Evolutionary conservation across 1,139 yeast genomes (phyloP), one percentile per base, ranked within the genome.

Genomic region (Arxiozyma telluris): DNA sequence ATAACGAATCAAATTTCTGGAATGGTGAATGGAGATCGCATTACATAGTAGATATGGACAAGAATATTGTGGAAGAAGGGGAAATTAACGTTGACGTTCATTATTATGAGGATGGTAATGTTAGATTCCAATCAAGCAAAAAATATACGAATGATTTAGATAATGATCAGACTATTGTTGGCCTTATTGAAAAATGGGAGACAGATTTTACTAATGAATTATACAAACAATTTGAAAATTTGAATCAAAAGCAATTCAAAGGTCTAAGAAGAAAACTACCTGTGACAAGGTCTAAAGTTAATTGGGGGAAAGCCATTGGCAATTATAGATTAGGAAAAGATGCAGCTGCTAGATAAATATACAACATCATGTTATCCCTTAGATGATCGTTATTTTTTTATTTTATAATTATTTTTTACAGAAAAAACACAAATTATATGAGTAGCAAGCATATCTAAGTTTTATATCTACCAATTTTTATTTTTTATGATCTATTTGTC

Each of bases 91-190:
- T 90, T 45, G 93, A 87, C 60, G 86, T 91, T 48, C 98, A 93
- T 70, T 93, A 91, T 71, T 93, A 80, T 67, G 98, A 93, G 71
- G 98, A 93, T 62, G 98, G 98, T 38, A 93, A 93, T 64, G 98
- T 93, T 22, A 77, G 94, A 51, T 78, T 93, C 62, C 82, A 80
- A 59, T 80, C 84, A 30, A 69, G 71, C 11, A 79, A 81, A 53
- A 66, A 67, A n/a, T 64, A 78, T 1, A 66, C 66, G 7, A 65
- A 67, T 3, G 51, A 62, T 3, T 58, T 58, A 1, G 54, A 56
- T 30, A 54, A 53, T 18, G 41, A 43, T 1, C 69, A 67, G 1
- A 70, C 76, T 47, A 86, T 91, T 59, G 75, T 77, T 54, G 66
- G 66, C 39, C 64, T 78, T 12, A 98, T 93, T 60, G 75, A 76